Base-by-base conservation (phyloP, 306 rosid genomes). In the Trifolium repens region DNA sequence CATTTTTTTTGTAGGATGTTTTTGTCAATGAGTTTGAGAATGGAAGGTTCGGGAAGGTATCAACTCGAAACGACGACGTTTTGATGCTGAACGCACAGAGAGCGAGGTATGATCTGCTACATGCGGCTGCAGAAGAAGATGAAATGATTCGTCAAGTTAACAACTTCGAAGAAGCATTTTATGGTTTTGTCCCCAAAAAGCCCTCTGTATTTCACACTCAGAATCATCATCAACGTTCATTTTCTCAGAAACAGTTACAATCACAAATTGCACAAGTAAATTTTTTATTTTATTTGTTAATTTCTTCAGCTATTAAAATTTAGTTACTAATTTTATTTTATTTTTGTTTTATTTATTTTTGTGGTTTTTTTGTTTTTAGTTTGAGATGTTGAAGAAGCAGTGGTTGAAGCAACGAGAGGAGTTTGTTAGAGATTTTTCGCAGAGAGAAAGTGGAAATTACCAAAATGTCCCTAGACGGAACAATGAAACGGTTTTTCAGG, bases 41-140 rank as follows among this genome's bases (percentile, higher is more conserved):
- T 22, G 84, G 83, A 19, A 9, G 32, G 2, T 19, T 8, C 22
- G 81, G 73, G 52, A 84, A 69, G 26, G 88, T 84, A n/a, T 86
- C 87, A 26, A 89, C 90, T 57, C 88, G 92, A 0, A 89, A 83
- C 67, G 75, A 84, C 17, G 74, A 68, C 72, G 43, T 89, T 78
- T 17, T 73, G 37, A 26, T 8, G 1, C 24, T 24, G 8, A 34
- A 74, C 1, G 78, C 88, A 0, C 81, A 82, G 13, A 76, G 73
- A 68, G 72, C 87, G 13, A 88, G 90, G 3, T 87, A 79, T 85
- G 91, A 94, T 85, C 87, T 94, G 54, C 87, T 94, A 27, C 83
- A 72, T 16, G 92, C 97, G 19, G 94, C 91, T 8, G 96, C 92
- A 19, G 94, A 87, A 27, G 88, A 89, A 54, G 87, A 88, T 0